Conservation (phyloP, 257 asterid species). For the Cinchona pubescens region DNA sequence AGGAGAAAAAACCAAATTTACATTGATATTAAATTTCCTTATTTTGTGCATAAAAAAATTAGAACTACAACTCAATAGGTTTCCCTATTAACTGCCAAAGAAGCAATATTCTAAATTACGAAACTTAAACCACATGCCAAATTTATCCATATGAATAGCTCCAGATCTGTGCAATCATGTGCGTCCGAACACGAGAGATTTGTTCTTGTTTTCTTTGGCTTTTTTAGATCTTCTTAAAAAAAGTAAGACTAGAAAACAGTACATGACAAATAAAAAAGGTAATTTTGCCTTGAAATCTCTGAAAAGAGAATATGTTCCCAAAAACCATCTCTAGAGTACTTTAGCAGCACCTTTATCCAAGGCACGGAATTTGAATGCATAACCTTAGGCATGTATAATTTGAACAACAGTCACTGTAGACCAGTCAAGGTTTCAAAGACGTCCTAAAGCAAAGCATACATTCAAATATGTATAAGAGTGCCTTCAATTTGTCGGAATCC, state of each 20-base stretch:
- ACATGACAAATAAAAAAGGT: not conserved
- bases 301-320: not conserved
- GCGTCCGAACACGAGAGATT: not conserved
- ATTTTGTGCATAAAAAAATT: not conserved
- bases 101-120: too few relatives aligned
- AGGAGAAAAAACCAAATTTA: conserved; percentile 16
- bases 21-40: not conserved
- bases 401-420: not conserved
- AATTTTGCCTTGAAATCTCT: not conserved
- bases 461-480: not conserved
- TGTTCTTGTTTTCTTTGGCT: not conserved
- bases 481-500: too few relatives aligned
- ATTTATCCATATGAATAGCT: not conserved
- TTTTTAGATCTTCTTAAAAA: not conserved
- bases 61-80: not conserved
- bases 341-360: not conserved
- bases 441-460: not conserved
- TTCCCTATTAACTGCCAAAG: not conserved
- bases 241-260: not conserved
- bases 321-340: not conserved
- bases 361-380: not conserved
- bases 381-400: not conserved
- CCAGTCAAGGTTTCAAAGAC: not conserved
- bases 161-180: not conserved
- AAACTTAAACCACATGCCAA: not conserved